Base-by-base conservation (phyloP, 768 basidiomycete species). In the Hortiboletus campestris region DNA sequence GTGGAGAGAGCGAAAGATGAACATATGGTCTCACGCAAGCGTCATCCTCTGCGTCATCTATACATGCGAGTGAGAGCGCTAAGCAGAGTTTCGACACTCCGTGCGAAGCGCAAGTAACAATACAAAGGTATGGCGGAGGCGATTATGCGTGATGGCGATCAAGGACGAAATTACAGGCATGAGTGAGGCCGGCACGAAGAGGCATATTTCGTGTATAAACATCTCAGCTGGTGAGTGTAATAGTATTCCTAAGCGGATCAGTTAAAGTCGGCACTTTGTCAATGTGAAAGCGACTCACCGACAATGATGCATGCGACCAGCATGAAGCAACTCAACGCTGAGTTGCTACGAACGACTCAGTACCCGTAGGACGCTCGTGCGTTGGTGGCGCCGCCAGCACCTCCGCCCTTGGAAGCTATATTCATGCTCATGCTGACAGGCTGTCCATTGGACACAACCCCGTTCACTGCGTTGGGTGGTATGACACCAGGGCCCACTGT, bases 351-450 rank as follows among this genome's bases (percentile, higher is more conserved):
- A 47, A 35, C 12, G 39, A 20, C 36, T 69, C 62, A 78, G 50
- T 78, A 78, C 20, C 76, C 76, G 46, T 78, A 78, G 32, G 74
- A 76, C 40, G 67, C 75, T 57, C 60, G 74, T 53, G 67, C 55
- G 57, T 58, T 68, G 55, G 56, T 63, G 52, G 60, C 70, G 51
- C 66, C 63, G 56, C 58, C 60, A n/a, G 72, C 66, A 19, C 69
- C 55, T 16, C 68, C 73, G 42, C 65, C 70, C 61, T 78, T 77
- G 43, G 67, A 61, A 19, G 73, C 69, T 57, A 78, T 66, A 50
- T 66, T 77, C 51, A 78, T 74, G 59, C 70, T 76, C 57, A 78
- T 77, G 61, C 75, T 76, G 41, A 78, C 71, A 13, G 77, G 74
- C 34, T 75, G 74, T 19, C 72, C 72, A 10, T 64, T 71, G 19